These are phyloP conservation scores for Graphilbum ipis-grandicollis DNA, from an alignment of 2,329 filamentous ascomycete genomes.

Conservation along the genomic window DNA sequence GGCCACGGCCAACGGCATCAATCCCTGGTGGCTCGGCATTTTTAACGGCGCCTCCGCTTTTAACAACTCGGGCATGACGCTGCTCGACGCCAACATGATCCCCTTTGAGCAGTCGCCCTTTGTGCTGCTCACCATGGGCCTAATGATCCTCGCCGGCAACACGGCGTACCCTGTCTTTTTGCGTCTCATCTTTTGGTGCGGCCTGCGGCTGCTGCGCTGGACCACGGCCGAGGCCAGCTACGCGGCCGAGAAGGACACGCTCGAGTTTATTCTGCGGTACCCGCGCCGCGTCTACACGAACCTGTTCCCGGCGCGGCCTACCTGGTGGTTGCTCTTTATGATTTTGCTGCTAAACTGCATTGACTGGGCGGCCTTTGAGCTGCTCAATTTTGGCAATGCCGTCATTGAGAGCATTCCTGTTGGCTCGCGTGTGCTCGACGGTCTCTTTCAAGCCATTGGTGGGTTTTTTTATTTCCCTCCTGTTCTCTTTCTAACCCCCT, in stretches of 20 bases:
- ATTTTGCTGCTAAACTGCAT: constrained; percentile 41
- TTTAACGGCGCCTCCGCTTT: constrained; percentile 54
- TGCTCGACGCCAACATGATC: constrained; percentile 48
- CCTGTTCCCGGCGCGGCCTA: constrained; percentile 44
- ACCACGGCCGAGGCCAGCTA: constrained; percentile 20
- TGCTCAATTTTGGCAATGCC: constrained; percentile 46
- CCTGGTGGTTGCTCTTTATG: constrained; percentile 48
- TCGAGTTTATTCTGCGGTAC: constrained; percentile 36
- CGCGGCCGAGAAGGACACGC: constrained; percentile 26
- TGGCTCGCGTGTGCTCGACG: constrained; percentile 40
- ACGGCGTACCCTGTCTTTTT: constrained; percentile 49
- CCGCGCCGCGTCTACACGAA: constrained; percentile 43
- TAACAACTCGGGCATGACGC: constrained; percentile 54
- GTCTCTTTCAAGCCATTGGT: constrained; percentile 46
- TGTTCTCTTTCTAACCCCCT: too few species aligned
- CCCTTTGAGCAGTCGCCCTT: constrained; percentile 37
- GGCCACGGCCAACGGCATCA: constrained; percentile 36
- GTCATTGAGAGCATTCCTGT: constrained; percentile 32
- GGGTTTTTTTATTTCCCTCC: constrained; percentile 10
- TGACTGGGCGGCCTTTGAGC: constrained; percentile 48
- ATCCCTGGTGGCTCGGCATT: constrained; percentile 51
- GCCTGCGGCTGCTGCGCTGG: constrained; percentile 22
- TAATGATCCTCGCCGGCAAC: constrained; percentile 46
- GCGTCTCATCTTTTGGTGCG: constrained; percentile 38
- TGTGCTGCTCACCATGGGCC: constrained; percentile 33